Conservation (phyloP, 495 filamentous ascomycete genomes). For the Hyaloscypha hepaticicola region DNA sequence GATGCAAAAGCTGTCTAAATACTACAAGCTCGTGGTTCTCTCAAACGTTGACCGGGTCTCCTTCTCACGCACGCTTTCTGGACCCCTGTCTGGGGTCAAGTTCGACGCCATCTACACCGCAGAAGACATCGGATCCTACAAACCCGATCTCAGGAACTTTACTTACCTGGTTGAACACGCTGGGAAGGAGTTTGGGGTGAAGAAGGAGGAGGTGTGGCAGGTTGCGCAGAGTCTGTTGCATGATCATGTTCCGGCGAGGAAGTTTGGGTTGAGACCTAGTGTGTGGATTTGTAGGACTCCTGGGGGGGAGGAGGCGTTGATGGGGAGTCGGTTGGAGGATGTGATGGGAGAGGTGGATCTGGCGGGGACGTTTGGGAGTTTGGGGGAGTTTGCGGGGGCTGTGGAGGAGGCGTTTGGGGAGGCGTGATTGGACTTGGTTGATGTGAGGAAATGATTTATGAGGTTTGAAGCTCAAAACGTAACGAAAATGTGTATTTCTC, state of each 20-base stretch:
- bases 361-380: conserved; percentile 54
- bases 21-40: conserved; percentile 69
- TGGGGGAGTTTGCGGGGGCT: conserved; percentile 73
- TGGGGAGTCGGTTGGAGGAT: conserved; percentile 40
- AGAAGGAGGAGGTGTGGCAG: conserved; percentile 58
- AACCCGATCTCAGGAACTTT: conserved; percentile 68
- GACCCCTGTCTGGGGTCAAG: conserved; percentile 45
- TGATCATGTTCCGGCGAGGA: conserved; percentile 65
- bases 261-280: conserved; percentile 56
- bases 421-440: conserved; percentile 2
- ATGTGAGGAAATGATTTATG: no score
- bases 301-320: conserved; percentile 33
- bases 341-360: conserved; percentile 42
- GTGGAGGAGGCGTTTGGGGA: conserved; percentile 46
- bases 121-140: conserved; percentile 73
- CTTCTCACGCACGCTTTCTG: conserved; percentile 53
- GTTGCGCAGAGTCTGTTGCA: conserved; percentile 68
- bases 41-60: conserved; percentile 69
- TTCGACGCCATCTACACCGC: conserved; percentile 76
- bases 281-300: conserved; percentile 66
- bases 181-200: conserved; percentile 49
- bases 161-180: conserved; percentile 47
- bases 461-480: background rate
- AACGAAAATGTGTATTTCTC: no score
- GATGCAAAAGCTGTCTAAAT: conserved; percentile 51